A percentile compares a stretch with the other conserved stretches of the same genome.
Conservation (phyloP, 177 flowering plant species). For the Vitis hybrid region DNA sequence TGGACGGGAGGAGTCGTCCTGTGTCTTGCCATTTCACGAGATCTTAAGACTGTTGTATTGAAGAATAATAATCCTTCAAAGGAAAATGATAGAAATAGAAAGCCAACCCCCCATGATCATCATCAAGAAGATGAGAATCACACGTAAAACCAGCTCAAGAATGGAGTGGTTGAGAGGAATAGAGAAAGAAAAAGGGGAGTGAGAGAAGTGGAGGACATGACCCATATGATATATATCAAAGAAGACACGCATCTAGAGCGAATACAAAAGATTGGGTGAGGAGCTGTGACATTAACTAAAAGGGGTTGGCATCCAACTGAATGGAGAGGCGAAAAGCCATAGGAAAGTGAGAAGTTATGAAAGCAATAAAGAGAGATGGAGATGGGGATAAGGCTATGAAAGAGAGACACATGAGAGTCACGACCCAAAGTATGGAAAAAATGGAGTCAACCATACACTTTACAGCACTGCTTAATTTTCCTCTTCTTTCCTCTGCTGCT, state of each 20-base stretch:
- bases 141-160: no score
- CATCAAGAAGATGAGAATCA: no score
- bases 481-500: not conserved
- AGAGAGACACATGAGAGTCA: constrained; percentile 13
- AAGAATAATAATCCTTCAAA: no score
- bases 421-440: not conserved
- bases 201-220: not conserved
- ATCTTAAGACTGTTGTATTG: no score
- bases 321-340: not conserved
- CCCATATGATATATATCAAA: not conserved
- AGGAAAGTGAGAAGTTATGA: not conserved
- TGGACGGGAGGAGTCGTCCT: not conserved
- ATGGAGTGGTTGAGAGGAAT: no score
- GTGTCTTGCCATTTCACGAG: constrained; percentile 11
- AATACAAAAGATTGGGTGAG: no score
- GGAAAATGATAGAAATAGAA: no score
- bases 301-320: constrained; percentile 1
- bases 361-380: not conserved
- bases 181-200: no score
- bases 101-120: no score
- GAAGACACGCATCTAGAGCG: not conserved
- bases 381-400: constrained; percentile 1
- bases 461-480: constrained; percentile 11
- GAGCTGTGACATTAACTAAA: not conserved
- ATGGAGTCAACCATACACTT: constrained; percentile 29